Evolutionary conservation across 116 monocot genomes (phyloP), one percentile per base, ranked within the genome.

Genomic region (Cymodocea nodosa): DNA sequence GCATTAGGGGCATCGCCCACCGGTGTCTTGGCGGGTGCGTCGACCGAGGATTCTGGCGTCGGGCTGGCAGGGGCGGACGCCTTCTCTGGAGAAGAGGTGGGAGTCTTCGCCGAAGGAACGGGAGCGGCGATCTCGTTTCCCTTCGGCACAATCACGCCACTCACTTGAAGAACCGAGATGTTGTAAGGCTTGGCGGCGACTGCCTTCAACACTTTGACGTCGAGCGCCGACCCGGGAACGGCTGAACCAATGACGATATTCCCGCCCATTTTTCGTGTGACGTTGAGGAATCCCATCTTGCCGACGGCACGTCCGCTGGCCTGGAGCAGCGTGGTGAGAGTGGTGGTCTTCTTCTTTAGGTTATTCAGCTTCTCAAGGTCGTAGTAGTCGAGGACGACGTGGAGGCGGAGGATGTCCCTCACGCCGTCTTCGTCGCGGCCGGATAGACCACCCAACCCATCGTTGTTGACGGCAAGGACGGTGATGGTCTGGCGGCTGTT

Each of bases 311-410:
- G 14, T 12, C 84, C 84, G 63, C 67, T 70, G 55, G 79, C 61
- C 69, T 87, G 84, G 70, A 76, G 79, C 23, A 87, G 68, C 64
- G 84, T 84, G 69, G 84, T 77, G 55, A 81, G 37, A 30, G 59
- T 16, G 53, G 72, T 51, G 59, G 59, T 59, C 52, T 59, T 65
- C 19, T 69, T 58, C 23, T 55, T 12, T 52, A 82, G 70, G 49
- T 50, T 36, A 12, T 66, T 48, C 62, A 87, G 70, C 74, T 81
- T 87, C 6, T 37, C 24, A 35, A 23, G 0, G 74, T 84, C 87
- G 63, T 67, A 87, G 81, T 84, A 87, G 81, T 87, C 87, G 72
- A 87, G 81, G 81, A 87, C 36, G 72, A 79, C 81, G 55, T 87
- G 87, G 66, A 84, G 68, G 39, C 71, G 20, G 59, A 84, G 79